Percentiles rank a stretch among this genome's conserved stretches.
These are phyloP conservation scores for Neurospora africana DNA, from an alignment of 495 filamentous ascomycete genomes.

Conservation along the genomic window DNA sequence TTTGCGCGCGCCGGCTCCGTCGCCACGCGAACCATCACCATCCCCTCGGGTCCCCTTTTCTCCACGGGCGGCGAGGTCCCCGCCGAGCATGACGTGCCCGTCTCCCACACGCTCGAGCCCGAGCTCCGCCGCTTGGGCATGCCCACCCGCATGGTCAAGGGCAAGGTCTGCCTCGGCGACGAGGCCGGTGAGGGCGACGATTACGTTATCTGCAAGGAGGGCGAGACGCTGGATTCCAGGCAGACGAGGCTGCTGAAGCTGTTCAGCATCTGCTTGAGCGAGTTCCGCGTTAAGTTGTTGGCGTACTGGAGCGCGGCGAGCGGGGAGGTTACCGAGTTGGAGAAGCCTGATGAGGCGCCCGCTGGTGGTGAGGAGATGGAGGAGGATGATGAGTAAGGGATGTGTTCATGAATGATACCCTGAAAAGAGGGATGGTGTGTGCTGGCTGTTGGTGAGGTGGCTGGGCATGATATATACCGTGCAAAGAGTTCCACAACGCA, in stretches of 20 bases:
- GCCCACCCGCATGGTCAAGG: slow-evolving; percentile 78
- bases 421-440: too few relatives aligned
- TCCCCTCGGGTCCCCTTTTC: slow-evolving; percentile 71
- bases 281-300: slow-evolving; percentile 71
- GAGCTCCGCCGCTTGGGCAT: slow-evolving; percentile 77
- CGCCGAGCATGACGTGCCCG: slow-evolving; percentile 67
- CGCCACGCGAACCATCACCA: slow-evolving; percentile 60
- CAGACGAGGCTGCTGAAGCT: slow-evolving; percentile 91
- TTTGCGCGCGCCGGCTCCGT: slow-evolving; percentile 79
- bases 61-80: slow-evolving; percentile 68
- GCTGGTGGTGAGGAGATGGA: slow-evolving; percentile 18
- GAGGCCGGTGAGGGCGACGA: slow-evolving; percentile 37
- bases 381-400: slow-evolving; percentile 10
- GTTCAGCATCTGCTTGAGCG: slow-evolving; percentile 78
- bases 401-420: background rate
- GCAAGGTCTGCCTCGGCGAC: slow-evolving; percentile 72
- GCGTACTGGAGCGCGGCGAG: slow-evolving; percentile 59
- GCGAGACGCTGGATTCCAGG: slow-evolving; percentile 70
- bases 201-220: slow-evolving; percentile 71
- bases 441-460: background rate
- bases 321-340: slow-evolving; percentile 49
- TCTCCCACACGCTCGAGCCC: slow-evolving; percentile 80
- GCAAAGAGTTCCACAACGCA: too few relatives aligned
- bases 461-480: background rate
- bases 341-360: slow-evolving; percentile 40